Evolutionary conservation across 176 grass and related monocot species (phyloP).

Genomic region (Eleusine indica): DNA sequence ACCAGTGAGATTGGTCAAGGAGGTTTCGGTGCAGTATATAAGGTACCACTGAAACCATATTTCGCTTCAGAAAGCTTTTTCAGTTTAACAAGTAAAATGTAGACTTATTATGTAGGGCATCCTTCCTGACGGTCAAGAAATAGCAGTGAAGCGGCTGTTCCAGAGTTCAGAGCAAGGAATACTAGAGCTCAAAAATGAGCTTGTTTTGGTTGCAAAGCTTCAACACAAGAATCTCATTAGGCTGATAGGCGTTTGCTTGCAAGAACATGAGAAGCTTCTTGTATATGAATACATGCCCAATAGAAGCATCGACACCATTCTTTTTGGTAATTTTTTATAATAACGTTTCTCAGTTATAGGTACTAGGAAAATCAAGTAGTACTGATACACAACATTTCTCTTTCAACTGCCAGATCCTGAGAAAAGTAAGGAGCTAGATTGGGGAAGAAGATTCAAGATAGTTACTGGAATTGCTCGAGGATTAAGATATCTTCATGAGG

Average conservation of each 20-base stretch:
- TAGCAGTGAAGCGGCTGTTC: constrained; percentile 48
- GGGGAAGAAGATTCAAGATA: constrained; percentile 44
- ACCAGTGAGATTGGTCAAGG: constrained; percentile 71
- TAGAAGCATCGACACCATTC: constrained; percentile 47
- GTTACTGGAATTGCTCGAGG: constrained; percentile 58
- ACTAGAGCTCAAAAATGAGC: constrained; percentile 49
- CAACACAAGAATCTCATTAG: constrained; percentile 53
- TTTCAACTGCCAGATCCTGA: constrained; percentile 43
- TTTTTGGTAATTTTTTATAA: constrained; percentile 37
- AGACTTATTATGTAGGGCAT: constrained; percentile 30
- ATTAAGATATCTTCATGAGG: constrained; percentile 70
- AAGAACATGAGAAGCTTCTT: constrained; percentile 44
- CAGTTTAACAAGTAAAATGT: not conserved
- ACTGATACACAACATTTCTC: not conserved
- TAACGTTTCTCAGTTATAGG: not conserved
- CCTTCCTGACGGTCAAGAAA: constrained; percentile 46
- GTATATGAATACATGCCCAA: constrained; percentile 61
- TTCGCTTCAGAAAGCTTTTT: not conserved
- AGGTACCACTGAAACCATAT: constrained; percentile 40
- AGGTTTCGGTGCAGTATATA: constrained; percentile 82
- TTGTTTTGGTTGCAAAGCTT: constrained; percentile 55
- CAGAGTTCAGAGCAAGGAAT: constrained; percentile 41
- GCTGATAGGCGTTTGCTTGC: constrained; percentile 51
- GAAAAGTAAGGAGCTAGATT: constrained; percentile 41
- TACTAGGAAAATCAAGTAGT: not conserved